phyloP scores from a whole-genome alignment of 2,329 filamentous ascomycete species.

The Ophiostoma angusticollis region DNA sequence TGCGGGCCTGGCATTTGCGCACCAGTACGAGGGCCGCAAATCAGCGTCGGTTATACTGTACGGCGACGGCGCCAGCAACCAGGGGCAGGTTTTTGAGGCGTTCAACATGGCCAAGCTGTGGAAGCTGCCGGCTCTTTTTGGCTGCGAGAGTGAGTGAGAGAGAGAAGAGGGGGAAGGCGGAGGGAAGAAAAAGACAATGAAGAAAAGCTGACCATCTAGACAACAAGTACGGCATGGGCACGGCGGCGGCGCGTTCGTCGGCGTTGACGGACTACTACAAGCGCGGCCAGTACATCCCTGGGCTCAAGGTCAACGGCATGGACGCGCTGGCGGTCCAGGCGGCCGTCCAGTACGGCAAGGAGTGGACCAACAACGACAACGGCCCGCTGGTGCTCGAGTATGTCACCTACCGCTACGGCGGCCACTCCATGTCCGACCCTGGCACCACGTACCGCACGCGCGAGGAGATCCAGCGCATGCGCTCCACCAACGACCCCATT shows the following conservation, averaged over 20 bases:
- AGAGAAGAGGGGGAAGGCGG: no score
- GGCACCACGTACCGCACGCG: constrained; percentile 98
- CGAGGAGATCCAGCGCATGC: constrained; percentile 99
- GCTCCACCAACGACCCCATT: constrained; percentile 95
- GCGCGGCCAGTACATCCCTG: constrained; percentile 98
- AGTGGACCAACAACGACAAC: constrained; percentile 71
- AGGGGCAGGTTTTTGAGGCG: constrained; percentile 98
- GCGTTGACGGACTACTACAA: constrained; percentile 99
- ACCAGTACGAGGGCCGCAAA: constrained; percentile 83
- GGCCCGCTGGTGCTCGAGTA: constrained; percentile 96
- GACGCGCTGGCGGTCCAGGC: constrained; percentile 97
- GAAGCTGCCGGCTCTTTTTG: constrained; percentile 90
- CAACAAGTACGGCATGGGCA: constrained; percentile 99
- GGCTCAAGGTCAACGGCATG: constrained; percentile 99
- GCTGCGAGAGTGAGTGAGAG: constrained; percentile 95
- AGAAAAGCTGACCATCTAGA: no score
- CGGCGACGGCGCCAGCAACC: constrained; percentile 96
- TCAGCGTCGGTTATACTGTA: constrained; percentile 84
- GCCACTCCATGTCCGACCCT: constrained; percentile 99
- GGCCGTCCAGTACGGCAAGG: constrained; percentile 85
- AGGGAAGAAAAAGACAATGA: no score
- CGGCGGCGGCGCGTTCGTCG: constrained; percentile 82
- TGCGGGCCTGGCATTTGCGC: constrained; percentile 89
- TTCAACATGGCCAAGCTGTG: constrained; percentile 99
- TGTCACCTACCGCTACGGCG: constrained; percentile 97